Percentiles rank a stretch among this genome's conserved stretches.
Conservation (phyloP, 1,284 basidiomycete genomes). For the Boletus semigastroideus region DNA sequence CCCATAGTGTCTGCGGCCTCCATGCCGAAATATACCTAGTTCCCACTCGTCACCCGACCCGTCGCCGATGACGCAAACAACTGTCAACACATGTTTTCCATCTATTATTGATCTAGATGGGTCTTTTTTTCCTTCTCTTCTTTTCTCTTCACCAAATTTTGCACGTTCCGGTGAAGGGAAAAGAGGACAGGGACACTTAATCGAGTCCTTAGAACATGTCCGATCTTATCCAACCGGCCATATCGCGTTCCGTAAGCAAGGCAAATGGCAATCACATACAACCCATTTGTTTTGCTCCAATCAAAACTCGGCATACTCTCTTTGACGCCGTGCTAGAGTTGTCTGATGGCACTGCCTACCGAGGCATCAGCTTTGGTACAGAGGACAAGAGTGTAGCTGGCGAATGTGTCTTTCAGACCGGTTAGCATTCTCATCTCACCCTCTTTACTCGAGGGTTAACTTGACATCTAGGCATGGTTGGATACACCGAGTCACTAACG, state of each 20-base stretch:
- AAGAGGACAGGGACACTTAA: slow-evolving; percentile 40
- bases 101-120: slow-evolving; percentile 6
- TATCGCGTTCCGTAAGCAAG: slow-evolving; percentile 47
- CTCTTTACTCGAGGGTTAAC: slow-evolving; percentile 11
- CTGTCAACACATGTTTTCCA: slow-evolving; percentile 22
- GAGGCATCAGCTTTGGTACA: slow-evolving; percentile 94
- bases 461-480: slow-evolving; percentile 84
- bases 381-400: slow-evolving; percentile 89
- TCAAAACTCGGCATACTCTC: slow-evolving; percentile 25
- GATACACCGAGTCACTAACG: slow-evolving; percentile 97
- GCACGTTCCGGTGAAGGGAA: slow-evolving; percentile 50
- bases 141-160: slow-evolving; percentile 44
- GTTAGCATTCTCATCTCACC: slow-evolving; percentile 45
- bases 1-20: not conserved
- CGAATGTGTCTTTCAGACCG: slow-evolving; percentile 99
- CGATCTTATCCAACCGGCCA: slow-evolving; percentile 40
- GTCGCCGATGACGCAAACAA: not conserved
- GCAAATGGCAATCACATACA: slow-evolving; percentile 47
- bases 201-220: slow-evolving; percentile 28
- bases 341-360: slow-evolving; percentile 85
- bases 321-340: slow-evolving; percentile 83
- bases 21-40: not conserved
- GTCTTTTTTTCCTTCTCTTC: slow-evolving; percentile 38
- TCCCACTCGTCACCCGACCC: not conserved
- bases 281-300: slow-evolving; percentile 27